Base-by-base conservation (phyloP, 2,329 filamentous ascomycete genomes). In the Hypoxylon rubiginosum region DNA sequence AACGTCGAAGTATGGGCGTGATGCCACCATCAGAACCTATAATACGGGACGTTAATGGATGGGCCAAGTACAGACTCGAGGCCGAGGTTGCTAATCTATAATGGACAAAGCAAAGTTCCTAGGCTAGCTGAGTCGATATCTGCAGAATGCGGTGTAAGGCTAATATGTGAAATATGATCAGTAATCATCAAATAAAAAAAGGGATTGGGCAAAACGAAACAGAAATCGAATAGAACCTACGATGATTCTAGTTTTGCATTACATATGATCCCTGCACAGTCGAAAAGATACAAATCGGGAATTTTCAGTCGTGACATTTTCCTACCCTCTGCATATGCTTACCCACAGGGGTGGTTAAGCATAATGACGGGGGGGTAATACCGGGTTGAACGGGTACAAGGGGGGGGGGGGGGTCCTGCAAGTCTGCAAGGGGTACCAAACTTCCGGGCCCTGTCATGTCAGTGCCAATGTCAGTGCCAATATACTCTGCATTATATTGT, bases 141-240 rank as follows among this genome's bases (percentile, higher is more conserved):
- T 46, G 43, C 10, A 43, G 39, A 55, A 50, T 26, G 36, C 49
- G 53, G 59, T 64, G 67, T 64, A 62, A 49, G 54, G 30, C 45
- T 57, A 66, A 43, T 45, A 43, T 45, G 26, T 45, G 24, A 36
- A 46, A 67, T 49, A 39, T 43, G 64, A 67, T 69, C 67, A 69
- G 60, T 69, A 67, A 69, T 69, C 67, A 69, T 67, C 66, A 62
- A 46, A 43, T 51, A 58, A 55, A 48, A 21, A 5, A 39, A 30
- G 21, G 32, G 17, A 48, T 4, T 19, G 17, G 4, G 32, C 21
- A 34, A 58, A 64, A 61, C 19, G 19, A 21, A 49, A 32, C 26
- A 58, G 6, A 32, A n/a, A 19, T 0, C 5, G 4, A 19, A 9
- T 51, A 30, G 32, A 17, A 11, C 39, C 30, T 57, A 51, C 49